Base-by-base conservation (phyloP, 1,284 basidiomycete species). In the Marasmius sp. region DNA sequence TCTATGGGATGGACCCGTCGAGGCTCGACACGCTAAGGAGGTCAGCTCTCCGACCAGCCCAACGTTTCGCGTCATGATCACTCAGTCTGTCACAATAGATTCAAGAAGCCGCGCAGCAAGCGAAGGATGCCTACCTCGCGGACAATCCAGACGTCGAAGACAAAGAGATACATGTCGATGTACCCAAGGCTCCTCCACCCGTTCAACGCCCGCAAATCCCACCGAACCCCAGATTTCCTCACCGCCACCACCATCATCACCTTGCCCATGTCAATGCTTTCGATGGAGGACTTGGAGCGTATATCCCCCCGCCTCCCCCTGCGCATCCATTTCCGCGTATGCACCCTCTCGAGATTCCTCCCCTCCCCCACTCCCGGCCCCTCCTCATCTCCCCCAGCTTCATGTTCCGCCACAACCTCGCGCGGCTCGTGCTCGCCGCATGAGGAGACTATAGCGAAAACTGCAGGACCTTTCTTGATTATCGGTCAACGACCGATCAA, bases 1-100 rank as follows among this genome's bases (percentile, higher is more conserved):
- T 1, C 75, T 94, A 1, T 94, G 89, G 89, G 92, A 94, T n/a
- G 45, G 45, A 62, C 67, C 78, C 3, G 81, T 87, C 1, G 89
- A 90, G 61, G 75, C 82, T 61, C 78, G 87, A 22, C 87, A 90
- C 69, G 81, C 77, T 18, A 79, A 85, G 57, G 90, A 92, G 75
- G 90, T 89, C 65, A 55, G 77, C 72, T 3, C 49, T 61, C n/a
- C 33, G 36, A 14, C 9, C 7, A 27, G 10, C 5, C 20, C 33
- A 7, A 34, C 8, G n/a, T 27, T 6, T 33, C 11, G 39, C 54
- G 56, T 22, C n/a, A 20, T 48, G 22, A 34, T 27, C 54, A 33
- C 3, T 36, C 37, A 34, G 39, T 57, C 33, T 48, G 51, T 60
- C 45, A 37, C 34, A 58, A 18, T 63, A 93, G 90, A 87, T 93